Percentiles rank a stretch among this genome's conserved stretches.
These are phyloP conservation scores for Rugonectria rugulosa DNA, from an alignment of 2,329 filamentous ascomycete genomes.

Conservation along the genomic window DNA sequence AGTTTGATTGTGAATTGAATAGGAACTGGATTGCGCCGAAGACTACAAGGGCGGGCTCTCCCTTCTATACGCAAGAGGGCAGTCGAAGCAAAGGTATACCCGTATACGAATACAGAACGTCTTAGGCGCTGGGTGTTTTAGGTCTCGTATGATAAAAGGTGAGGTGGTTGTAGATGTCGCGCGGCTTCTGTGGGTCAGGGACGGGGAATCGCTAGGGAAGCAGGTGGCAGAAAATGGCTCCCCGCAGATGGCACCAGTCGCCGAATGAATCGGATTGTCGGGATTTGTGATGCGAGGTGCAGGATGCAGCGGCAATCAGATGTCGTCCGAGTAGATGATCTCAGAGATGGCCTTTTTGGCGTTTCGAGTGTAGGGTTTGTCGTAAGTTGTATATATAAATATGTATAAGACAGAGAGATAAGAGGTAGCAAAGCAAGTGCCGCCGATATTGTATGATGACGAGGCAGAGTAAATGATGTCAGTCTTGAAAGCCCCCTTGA, in stretches of 20 bases:
- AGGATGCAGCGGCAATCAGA: background rate
- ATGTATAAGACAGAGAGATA: background rate
- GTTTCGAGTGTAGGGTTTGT: slow-evolving; percentile 5
- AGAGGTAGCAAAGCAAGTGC: too few species aligned
- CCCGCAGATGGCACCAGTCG: slow-evolving; percentile 5
- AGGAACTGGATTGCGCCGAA: too few species aligned
- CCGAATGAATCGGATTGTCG: slow-evolving; percentile 14
- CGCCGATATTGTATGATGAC: slow-evolving; percentile 17
- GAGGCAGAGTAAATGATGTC: slow-evolving; percentile 14
- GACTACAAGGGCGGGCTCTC: slow-evolving; percentile 2
- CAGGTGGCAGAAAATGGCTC: slow-evolving; percentile 15
- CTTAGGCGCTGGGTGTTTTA: background rate
- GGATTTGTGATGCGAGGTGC: slow-evolving; percentile 10
- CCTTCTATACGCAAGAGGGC: slow-evolving; percentile 13
- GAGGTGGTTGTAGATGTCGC: slow-evolving; percentile 16
- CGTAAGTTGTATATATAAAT: background rate
- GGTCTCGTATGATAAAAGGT: slow-evolving; percentile 20
- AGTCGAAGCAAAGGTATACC: background rate
- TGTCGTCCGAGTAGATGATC: background rate
- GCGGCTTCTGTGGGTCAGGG: slow-evolving; percentile 8
- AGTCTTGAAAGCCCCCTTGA: slow-evolving; percentile 17
- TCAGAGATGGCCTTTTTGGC: background rate
- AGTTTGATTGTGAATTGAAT: slow-evolving; percentile 16
- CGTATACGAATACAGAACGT: background rate
- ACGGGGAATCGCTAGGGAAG: slow-evolving; percentile 3